A percentile compares a stretch with the other conserved stretches of the same genome.
Evolutionary conservation across 2,329 filamentous ascomycete species (phyloP).

Genomic region (Xylaria polymorpha): DNA sequence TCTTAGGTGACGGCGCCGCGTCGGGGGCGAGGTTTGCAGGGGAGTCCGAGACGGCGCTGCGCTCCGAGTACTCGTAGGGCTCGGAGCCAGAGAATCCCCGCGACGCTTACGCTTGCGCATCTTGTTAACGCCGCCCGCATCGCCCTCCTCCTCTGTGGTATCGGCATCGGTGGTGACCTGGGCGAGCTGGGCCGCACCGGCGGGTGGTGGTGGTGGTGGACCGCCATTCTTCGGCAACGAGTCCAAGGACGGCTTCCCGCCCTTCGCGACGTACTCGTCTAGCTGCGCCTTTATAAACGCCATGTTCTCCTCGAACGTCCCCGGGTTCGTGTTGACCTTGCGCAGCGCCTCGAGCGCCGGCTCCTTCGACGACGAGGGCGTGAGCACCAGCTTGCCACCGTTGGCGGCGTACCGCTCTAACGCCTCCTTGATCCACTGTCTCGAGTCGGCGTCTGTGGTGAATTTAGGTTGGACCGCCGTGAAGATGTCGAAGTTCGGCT

Average conservation of each 20-base stretch:
- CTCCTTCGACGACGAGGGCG: too few species aligned
- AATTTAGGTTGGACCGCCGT: background rate
- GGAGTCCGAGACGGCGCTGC: conserved; percentile 42
- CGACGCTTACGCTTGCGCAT: conserved; percentile 35
- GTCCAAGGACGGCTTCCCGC: background rate
- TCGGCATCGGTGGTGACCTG: background rate
- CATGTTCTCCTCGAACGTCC: conserved; percentile 1
- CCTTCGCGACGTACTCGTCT: background rate
- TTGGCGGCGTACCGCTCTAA: background rate
- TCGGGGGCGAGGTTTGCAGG: conserved; percentile 33
- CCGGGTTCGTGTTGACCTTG: background rate
- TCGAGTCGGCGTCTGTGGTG: background rate
- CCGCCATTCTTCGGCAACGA: background rate
- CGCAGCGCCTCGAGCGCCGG: background rate
- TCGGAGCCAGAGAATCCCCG: conserved; percentile 10
- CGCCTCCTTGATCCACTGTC: background rate
- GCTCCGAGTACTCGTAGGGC: conserved; percentile 46
- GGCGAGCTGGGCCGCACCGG: background rate
- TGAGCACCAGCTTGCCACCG: background rate
- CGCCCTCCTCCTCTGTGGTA: background rate
- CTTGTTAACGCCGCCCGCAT: background rate
- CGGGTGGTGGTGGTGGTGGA: too few species aligned
- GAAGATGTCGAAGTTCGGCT: conserved; percentile 1
- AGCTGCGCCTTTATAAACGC: background rate
- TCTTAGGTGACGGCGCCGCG: conserved; percentile 15